Conservation (phyloP, 768 basidiomycete genomes). For the Royoungia palumana region DNA sequence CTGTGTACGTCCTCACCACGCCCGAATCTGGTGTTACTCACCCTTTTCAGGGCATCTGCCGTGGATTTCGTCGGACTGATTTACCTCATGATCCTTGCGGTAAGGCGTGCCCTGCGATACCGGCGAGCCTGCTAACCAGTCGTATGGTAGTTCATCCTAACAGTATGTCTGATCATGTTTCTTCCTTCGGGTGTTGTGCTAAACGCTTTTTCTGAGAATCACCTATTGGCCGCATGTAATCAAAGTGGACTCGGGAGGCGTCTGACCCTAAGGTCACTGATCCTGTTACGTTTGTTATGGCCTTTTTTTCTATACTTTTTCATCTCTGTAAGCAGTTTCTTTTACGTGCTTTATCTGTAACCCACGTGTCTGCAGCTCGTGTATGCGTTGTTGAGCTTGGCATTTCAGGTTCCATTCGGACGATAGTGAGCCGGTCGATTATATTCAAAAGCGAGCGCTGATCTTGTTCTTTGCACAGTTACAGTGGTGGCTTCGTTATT, state of each 20-base stretch:
- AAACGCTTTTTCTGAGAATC: slow-evolving; percentile 23
- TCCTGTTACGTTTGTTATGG: slow-evolving; percentile 39
- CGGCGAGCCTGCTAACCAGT: slow-evolving; percentile 1
- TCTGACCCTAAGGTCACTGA: slow-evolving; percentile 36
- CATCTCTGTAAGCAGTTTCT: slow-evolving; percentile 32
- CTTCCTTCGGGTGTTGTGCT: neutral
- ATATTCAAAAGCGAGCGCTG: neutral
- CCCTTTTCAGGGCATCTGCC: slow-evolving; percentile 43
- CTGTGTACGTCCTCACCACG: slow-evolving; percentile 43
- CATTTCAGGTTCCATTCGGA: slow-evolving; percentile 55
- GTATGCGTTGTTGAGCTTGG: slow-evolving; percentile 56
- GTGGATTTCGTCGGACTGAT: slow-evolving; percentile 54
- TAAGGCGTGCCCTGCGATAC: slow-evolving; percentile 1
- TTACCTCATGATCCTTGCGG: slow-evolving; percentile 40
- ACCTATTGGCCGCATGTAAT: slow-evolving; percentile 32
- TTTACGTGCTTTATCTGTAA: neutral
- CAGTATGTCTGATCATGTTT: slow-evolving; percentile 12
- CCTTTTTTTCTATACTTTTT: slow-evolving; percentile 42
- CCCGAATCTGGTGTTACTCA: neutral
- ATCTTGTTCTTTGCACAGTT: slow-evolving; percentile 27
- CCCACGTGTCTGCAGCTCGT: slow-evolving; percentile 39
- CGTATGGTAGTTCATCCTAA: slow-evolving; percentile 25
- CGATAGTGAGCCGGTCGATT: slow-evolving; percentile 36
- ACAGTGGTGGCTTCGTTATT: slow-evolving; percentile 54
- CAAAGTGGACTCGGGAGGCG: slow-evolving; percentile 39